Percentiles rank a stretch among this genome's conserved stretches.
Evolutionary conservation across 75 land plant species (phyloP).

Genomic region (Gnetum montanum): DNA sequence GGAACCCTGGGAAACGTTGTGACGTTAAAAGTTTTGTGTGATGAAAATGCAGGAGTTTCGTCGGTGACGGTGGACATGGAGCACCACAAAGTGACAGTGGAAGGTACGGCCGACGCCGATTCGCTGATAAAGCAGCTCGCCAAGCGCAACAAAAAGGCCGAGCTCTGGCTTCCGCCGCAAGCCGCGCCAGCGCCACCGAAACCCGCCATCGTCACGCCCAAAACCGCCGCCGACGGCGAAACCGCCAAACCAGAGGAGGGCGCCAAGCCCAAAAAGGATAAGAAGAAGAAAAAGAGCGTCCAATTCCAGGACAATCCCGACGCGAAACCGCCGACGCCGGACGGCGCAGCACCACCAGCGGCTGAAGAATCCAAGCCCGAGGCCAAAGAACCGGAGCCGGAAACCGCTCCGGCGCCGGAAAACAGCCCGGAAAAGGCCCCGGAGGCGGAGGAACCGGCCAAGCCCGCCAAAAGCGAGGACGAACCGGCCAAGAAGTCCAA

Average conservation of each 20-base stretch:
- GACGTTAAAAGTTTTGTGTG: background rate
- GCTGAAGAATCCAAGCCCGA: no score
- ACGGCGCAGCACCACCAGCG: no score
- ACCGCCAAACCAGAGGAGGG: no score
- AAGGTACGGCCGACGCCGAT: constrained; percentile 10
- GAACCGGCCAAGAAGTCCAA: background rate
- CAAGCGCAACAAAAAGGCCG: constrained; percentile 21
- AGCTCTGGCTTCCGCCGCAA: constrained; percentile 9
- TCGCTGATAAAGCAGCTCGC: constrained; percentile 23
- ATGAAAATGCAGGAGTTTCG: constrained; percentile 19
- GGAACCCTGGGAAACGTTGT: background rate
- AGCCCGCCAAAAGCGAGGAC: background rate
- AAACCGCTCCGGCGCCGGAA: background rate
- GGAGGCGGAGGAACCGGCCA: background rate
- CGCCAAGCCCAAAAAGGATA: background rate
- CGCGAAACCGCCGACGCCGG: no score
- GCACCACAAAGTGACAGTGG: constrained; percentile 27
- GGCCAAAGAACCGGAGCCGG: no score
- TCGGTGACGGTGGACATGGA: constrained; percentile 11
- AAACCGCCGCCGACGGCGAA: background rate
- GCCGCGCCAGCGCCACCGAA: background rate
- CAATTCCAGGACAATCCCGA: no score
- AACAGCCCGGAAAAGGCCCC: background rate
- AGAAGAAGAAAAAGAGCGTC: background rate
- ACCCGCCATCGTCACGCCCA: background rate